Evolutionary conservation across 495 filamentous ascomycete genomes (phyloP), one percentile per base, ranked within the genome.

Genomic region (Parachaetomium inaequale): DNA sequence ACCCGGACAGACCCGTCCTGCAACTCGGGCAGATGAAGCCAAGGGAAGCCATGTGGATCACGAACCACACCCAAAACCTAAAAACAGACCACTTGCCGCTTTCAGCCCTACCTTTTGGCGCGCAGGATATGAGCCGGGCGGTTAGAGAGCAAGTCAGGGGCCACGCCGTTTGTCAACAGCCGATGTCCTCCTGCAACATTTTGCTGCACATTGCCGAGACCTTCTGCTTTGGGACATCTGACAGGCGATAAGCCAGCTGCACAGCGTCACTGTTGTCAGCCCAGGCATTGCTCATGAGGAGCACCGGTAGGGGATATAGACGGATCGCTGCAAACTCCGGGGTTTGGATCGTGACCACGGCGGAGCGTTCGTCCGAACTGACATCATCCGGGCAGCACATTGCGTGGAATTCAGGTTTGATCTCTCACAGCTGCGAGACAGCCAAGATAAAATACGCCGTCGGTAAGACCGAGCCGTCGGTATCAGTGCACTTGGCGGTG

Each of bases 61-160:
- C 17, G 28, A 23, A 46, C 6, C 7, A 19, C 38, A 23, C n/a
- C 42, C n/a, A n/a, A 17, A 46, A 7, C 17, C 17, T 28, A 21
- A 8, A 31, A 11, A 5, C 23, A 4, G 26, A 11, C 2, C 7
- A 4, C 7, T 57, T 19, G 25, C 42, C 40, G 55, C 25, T 40
- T 46, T 0, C 42, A 49, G 50, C 58, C 25, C 50, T 53, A 54
- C 4, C 6, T 19, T 34, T 34, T 46, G 46, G 49, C 36, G 49
- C 42, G 25, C n/a, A 36, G 19, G 14, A 32, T 58, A 3, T 15
- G 55, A 17, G 6, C 17, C 17, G 4, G 42, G 55, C 55, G 42
- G 43, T 49, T 58, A 58, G 43, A 47, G 28, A 38, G 42, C 43
- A 14, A 49, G 42, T 58, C 55, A 47, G 55, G 43, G 55, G 43